These are phyloP conservation scores for Chloropicon primus DNA, from an alignment of 139 green algal genomes.

Conservation along the genomic window DNA sequence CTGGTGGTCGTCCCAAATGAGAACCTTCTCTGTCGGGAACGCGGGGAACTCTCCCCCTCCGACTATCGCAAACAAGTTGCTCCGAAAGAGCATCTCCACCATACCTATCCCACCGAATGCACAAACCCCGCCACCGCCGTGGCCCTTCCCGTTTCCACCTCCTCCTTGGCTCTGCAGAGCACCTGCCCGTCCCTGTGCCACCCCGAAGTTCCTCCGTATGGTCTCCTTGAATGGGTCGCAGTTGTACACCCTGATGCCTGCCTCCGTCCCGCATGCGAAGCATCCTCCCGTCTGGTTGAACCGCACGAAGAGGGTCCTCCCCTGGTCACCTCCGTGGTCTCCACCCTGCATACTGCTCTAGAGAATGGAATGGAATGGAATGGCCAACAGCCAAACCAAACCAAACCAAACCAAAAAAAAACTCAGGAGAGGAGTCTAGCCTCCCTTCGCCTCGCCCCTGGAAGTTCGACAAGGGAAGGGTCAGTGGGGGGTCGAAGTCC, in stretches of 20 bases:
- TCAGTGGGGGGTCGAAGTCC: too few relatives aligned
- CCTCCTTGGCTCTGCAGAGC: too few relatives aligned
- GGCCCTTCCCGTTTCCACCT: neutral
- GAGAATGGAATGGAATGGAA: too few relatives aligned
- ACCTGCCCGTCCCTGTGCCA: neutral
- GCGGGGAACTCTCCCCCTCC: slow-evolving; percentile 63
- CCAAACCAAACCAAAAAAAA: too few relatives aligned
- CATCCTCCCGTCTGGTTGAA: slow-evolving; percentile 81
- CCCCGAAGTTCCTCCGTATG: slow-evolving; percentile 25
- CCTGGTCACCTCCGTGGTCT: too few relatives aligned
- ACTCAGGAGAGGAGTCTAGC: too few relatives aligned
- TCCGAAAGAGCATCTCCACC: slow-evolving; percentile 93
- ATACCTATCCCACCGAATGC: slow-evolving; percentile 46
- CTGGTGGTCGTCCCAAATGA: slow-evolving; percentile 97
- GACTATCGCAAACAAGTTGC: slow-evolving; percentile 90
- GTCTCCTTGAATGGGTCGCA: slow-evolving; percentile 83
- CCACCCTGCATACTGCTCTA: too few relatives aligned
- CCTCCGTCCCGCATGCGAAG: slow-evolving; percentile 62
- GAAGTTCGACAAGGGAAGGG: too few relatives aligned
- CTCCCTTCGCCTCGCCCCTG: too few relatives aligned
- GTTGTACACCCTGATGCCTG: slow-evolving; percentile 82
- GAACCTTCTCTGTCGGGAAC: slow-evolving; percentile 71
- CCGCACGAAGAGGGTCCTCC: neutral
- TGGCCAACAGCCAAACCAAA: too few relatives aligned
- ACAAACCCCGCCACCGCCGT: slow-evolving; percentile 15